phyloP scores from a whole-genome alignment of 1,139 yeast species.

The Geotrichum europaeum region DNA sequence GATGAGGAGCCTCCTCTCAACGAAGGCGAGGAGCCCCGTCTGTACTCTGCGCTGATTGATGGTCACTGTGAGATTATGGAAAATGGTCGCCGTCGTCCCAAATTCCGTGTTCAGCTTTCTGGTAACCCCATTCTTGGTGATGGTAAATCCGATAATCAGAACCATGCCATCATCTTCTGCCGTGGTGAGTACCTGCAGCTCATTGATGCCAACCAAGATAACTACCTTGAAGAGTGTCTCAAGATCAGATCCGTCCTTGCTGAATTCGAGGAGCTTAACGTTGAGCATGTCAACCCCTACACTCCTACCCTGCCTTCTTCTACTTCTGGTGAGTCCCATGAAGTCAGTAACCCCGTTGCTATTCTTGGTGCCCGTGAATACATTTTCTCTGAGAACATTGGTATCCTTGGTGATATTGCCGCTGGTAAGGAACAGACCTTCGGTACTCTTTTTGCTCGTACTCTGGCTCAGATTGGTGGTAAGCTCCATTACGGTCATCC shows the following conservation, averaged over 20 bases:
- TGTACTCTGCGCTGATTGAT: conserved; percentile 92
- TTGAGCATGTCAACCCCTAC: conserved; percentile 43
- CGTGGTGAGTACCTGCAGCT: conserved; percentile 98
- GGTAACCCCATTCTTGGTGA: conserved; percentile 99
- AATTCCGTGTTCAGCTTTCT: conserved; percentile 93
- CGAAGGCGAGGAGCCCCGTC: conserved; percentile 97
- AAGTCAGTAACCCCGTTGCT: conserved; percentile 75
- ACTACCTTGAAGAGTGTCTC: conserved; percentile 95
- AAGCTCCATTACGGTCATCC: conserved; percentile 99
- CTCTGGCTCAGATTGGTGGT: conserved; percentile 97
- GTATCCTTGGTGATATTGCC: conserved; percentile 98
- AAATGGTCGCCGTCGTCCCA: conserved; percentile 98
- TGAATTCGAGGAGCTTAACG: conserved; percentile 92
- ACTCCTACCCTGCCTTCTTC: conserved; percentile 31
- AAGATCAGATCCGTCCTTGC: conserved; percentile 96
- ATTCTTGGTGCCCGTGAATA: conserved; percentile 99
- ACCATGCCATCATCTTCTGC: conserved; percentile 92
- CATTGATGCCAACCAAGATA: conserved; percentile 98
- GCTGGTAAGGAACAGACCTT: conserved; percentile 99
- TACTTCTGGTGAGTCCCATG: conserved; percentile 30
- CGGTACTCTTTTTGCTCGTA: conserved; percentile 97
- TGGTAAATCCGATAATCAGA: conserved; percentile 98
- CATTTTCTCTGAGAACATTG: conserved; percentile 97
- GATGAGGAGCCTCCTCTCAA: conserved; percentile 87
- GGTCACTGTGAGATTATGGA: conserved; percentile 98